These are phyloP conservation scores for Kwoniella mangroviensis DNA, from an alignment of 768 basidiomycete species.

Conservation along the genomic window DNA sequence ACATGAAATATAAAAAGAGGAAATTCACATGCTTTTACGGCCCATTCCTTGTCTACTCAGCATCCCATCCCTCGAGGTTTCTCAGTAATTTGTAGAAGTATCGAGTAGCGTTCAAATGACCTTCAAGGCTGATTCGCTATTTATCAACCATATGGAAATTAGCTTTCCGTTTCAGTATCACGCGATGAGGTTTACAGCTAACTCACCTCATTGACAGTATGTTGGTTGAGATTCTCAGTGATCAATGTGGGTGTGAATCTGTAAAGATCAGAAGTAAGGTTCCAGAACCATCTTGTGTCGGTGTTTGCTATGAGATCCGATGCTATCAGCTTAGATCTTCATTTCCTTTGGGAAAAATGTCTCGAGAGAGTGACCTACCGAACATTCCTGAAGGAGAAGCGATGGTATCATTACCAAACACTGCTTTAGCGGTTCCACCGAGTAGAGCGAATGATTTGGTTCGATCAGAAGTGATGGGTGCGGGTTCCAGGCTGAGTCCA, in stretches of 20 bases:
- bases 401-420: conserved; percentile 53
- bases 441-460: conserved; percentile 50
- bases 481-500: conserved; percentile 43
- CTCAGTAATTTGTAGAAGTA: conserved; percentile 58
- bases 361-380: conserved; percentile 36
- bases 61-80: conserved; percentile 61
- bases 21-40: background rate
- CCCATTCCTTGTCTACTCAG: conserved; percentile 11
- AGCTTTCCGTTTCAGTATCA: background rate
- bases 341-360: background rate
- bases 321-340: background rate
- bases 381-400: conserved; percentile 57
- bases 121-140: conserved; percentile 51
- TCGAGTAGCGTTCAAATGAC: conserved; percentile 55
- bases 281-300: conserved; percentile 55
- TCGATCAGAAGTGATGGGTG: conserved; percentile 45
- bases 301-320: conserved; percentile 52
- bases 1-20: background rate
- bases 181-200: background rate
- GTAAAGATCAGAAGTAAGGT: conserved; percentile 56
- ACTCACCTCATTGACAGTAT: conserved; percentile 59
- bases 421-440: conserved; percentile 53
- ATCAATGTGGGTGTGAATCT: conserved; percentile 57
- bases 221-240: conserved; percentile 48
- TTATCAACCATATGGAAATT: conserved; percentile 7